Evolutionary conservation across 768 basidiomycete genomes (phyloP).

Genomic region (Cystobasidium onofrii): DNA sequence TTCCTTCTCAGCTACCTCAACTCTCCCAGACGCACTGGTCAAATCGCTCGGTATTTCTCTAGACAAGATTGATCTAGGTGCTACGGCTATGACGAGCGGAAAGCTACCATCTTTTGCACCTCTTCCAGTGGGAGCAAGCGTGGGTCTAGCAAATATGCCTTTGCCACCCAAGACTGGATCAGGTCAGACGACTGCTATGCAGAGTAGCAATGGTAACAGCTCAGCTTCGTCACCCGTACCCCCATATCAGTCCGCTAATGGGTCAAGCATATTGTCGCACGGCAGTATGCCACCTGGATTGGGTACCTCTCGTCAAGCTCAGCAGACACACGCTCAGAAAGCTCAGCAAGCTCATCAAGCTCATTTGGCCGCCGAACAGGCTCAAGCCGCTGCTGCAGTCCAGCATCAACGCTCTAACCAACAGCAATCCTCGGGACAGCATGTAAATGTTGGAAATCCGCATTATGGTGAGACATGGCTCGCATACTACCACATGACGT

Average conservation of each 20-base stretch:
- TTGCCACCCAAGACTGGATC: background rate
- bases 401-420: background rate
- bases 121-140: background rate
- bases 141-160: background rate
- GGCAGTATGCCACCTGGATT: slow-evolving; percentile 11
- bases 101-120: slow-evolving; percentile 17
- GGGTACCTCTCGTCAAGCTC: slow-evolving; percentile 20
- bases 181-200: background rate
- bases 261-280: background rate
- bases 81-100: background rate
- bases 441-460: background rate
- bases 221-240: background rate
- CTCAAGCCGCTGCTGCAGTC: slow-evolving; percentile 9
- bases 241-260: background rate
- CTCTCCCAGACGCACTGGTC: slow-evolving; percentile 5
- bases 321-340: slow-evolving; percentile 27
- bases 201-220: background rate
- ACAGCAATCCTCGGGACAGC: slow-evolving; percentile 10
- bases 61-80: slow-evolving; percentile 15
- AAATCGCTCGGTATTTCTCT: slow-evolving; percentile 28
- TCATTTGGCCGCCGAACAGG: slow-evolving; percentile 17
- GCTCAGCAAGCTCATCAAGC: slow-evolving; percentile 31
- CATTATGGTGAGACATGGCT: slow-evolving; percentile 10
- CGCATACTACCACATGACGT: too few relatives aligned
- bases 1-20: slow-evolving; percentile 4